A percentile compares a stretch with the other conserved stretches of the same genome.
Conservation (phyloP, 306 rosid species). For the Benincasa hispida region DNA sequence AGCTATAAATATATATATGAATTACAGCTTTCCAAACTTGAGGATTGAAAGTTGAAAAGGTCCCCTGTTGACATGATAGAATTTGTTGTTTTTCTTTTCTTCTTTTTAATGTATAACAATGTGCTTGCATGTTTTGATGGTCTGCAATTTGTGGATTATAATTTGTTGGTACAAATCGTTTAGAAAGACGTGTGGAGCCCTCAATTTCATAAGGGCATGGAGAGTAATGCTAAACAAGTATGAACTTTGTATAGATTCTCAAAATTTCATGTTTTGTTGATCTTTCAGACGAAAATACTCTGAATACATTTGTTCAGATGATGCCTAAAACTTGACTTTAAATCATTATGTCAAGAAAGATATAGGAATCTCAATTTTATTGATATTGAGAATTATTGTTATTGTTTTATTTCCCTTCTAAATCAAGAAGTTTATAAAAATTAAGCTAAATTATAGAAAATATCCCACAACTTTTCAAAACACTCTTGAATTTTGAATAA, state of each 20-base stretch:
- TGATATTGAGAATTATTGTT: too few relatives aligned
- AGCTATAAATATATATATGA: neutral
- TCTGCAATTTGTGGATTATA: neutral
- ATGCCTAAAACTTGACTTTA: neutral
- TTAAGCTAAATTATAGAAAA: too few relatives aligned
- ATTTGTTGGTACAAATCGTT: neutral
- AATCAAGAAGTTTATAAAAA: too few relatives aligned
- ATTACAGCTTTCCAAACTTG: neutral
- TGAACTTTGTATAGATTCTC: neutral
- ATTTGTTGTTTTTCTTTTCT: neutral
- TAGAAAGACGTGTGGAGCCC: constrained; percentile 7
- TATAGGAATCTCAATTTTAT: too few relatives aligned
- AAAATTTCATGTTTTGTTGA: neutral
- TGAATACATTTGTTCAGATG: neutral
- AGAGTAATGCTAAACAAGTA: neutral
- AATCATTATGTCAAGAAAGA: neutral
- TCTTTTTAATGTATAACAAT: neutral
- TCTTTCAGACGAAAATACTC: neutral
- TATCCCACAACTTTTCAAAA: too few relatives aligned
- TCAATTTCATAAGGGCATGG: neutral
- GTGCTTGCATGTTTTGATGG: constrained; percentile 8
- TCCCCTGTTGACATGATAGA: neutral
- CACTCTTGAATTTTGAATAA: too few relatives aligned
- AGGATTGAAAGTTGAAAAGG: neutral
- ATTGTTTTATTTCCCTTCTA: too few relatives aligned